Evolutionary conservation across 2,329 filamentous ascomycete genomes (phyloP), one percentile per base, ranked within the genome.

Genomic region (Fusarium redolens): DNA sequence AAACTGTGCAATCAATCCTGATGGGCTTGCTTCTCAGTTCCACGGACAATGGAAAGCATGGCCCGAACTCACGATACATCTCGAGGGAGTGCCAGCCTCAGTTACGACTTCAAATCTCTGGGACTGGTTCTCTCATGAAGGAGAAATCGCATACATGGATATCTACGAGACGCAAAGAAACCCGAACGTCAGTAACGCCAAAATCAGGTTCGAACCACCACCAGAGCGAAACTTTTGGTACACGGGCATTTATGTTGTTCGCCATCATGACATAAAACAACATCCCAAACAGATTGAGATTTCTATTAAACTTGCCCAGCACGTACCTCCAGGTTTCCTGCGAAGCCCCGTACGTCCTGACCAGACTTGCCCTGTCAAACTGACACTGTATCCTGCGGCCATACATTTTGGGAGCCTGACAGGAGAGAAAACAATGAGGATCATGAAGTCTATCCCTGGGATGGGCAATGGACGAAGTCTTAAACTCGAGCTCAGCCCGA

Each of bases 381-480:
- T 88, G 79, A 83, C 77, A 20, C 70, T 90, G 4, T 75, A 79
- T 3, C 83, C 87, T 5, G 74, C 78, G 3, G 82, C 81, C 1
- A 76, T 95, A 4, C 86, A 90, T 22, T 92, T 95, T 73, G 92
- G 93, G 0, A 83, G 90, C 44, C 85, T 90, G 81, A 74, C 86
- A 3, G 81, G 85, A 2, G 85, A 88, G 8, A 82, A 81, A 5
- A 83, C 84, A 0, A 90, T 95, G 85, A 87, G 91, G 78, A 80
- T 85, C 13, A 88, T 93, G 85, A 87, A 86, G 58, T 73, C 75
- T 2, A 38, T 81, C n/a, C 40, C 44, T 7, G 30, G 62, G 4
- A 56, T 62, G 7, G 13, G 50, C 10, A 61, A 61, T 4, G 67
- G 73, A 37, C 50, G 54, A 25, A 66, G 48, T 4, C 33, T 83